Base-by-base conservation (phyloP, 441 rosid genomes). In the Corymbia calophylla region DNA sequence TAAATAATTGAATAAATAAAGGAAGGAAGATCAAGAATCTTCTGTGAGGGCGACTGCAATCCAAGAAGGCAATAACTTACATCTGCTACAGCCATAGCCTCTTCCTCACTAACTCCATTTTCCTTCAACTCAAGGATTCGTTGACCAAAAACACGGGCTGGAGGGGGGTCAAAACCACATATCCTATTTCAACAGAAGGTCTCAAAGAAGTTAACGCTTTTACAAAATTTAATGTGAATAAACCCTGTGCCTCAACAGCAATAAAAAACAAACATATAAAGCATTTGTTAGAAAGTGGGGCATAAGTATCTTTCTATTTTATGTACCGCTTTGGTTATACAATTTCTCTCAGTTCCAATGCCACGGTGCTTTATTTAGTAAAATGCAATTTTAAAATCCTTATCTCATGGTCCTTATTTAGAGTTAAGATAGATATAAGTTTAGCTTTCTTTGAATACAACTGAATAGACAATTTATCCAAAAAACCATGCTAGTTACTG, bases 71-170 rank as follows among this genome's bases (percentile, higher is more conserved):
- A 87, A 85, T 44, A 39, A 92, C 94, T 39, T 92, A 97, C 99
- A 92, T 97, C 96, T 81, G 99, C 98, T 23, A 95, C 91, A 21
- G 96, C 92, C 93, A 96, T 93, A 60, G 99, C 99, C 88, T 95
- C 95, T 90, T 94, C 94, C 92, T 92, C 97, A 8, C 87, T 73
- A 89, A 96, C 95, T 90, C 99, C 99, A 53, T 93, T 94, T 90
- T 95, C 94, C 90, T 94, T 97, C 93, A 98, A 89, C 92, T 96
- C 93, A 90, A 97, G 95, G 73, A 98, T 95, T 31, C 97, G 94
- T 86, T 91, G 88, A 89, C 95, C 95, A 88, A 93, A 97, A 16
- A 95, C 49, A 81, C 95, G 95, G 31, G 98, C 98, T 32, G 96
- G 95, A 90, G 97, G 97, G 17, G 98, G 97, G 53, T 94, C 92